Evolutionary conservation across 306 rosid genomes (phyloP), one percentile per base, ranked within the genome.

Genomic region (Dalbergia cultrata): DNA sequence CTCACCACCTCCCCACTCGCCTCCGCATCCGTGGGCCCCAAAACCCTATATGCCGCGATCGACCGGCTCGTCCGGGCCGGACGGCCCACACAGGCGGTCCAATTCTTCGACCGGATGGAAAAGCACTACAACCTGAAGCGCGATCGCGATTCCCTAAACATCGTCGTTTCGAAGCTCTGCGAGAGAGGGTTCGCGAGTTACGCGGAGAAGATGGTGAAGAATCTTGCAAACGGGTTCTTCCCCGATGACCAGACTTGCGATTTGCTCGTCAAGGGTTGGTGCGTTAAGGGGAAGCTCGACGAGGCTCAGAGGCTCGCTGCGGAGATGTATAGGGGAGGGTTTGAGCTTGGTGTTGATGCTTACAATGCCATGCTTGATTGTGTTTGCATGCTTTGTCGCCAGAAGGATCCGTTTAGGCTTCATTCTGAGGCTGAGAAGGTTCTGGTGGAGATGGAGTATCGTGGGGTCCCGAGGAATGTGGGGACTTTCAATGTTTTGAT

Each of bases 321-420:
- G 17, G 97, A 94, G 83, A 94, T 94, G 97, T 83, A 87, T 72
- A 82, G 97, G 12, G 98, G 98, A 47, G 97, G 97, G 59, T 94
- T 92, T 58, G 90, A 86, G 88, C 85, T 90, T 11, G 94, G 97
- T 4, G 72, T 88, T 0, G 41, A 13, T 12, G 92, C 98, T 1
- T 94, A 85, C 18, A 92, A 94, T 47, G 90, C 97, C 3, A 87
- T 94, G 78, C 93, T 94, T 7, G 97, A 92, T 45, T 88, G 97
- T 44, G 88, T 85, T 3, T 90, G 96, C 58, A 88, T 77, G 87
- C 82, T 94, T n/a, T 92, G 93, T 53, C 89, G 94, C 49, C 53
- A 83, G 56, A 92, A 94, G 72, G 98, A 94, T 34, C 94, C 97
- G 0, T 90, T 94, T 70, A 75, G 84, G 57, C 87, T 94, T 67